Conservation (phyloP, 176 grass and related monocot species). For the Saccharum spontaneum region DNA sequence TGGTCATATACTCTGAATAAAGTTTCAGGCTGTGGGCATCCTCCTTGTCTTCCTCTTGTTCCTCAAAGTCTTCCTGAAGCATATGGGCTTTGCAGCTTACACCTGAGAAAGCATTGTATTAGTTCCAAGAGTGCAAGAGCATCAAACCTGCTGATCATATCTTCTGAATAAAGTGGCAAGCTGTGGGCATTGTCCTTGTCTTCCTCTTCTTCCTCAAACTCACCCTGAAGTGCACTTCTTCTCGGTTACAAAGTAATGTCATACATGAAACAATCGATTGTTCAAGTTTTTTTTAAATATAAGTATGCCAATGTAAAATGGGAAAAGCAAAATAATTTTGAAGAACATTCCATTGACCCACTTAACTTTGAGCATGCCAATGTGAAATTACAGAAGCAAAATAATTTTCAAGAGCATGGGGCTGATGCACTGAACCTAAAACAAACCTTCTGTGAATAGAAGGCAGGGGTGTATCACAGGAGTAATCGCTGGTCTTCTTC, state of each 20-base stretch:
- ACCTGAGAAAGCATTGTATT: too few relatives aligned
- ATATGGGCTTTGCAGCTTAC: too few relatives aligned
- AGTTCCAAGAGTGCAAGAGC: too few relatives aligned
- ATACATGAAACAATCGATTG: background rate
- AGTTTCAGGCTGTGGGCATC: too few relatives aligned
- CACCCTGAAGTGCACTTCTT: conserved; percentile 88
- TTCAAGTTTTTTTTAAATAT: background rate
- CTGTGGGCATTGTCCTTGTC: conserved; percentile 40
- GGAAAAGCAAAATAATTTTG: background rate
- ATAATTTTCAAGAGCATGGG: too few relatives aligned
- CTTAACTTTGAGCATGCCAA: too few relatives aligned
- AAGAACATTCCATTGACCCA: too few relatives aligned
- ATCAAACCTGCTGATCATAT: too few relatives aligned
- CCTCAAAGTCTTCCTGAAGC: conserved; percentile 95
- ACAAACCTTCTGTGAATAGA: conserved; percentile 80
- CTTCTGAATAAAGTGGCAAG: too few relatives aligned
- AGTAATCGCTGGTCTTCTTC: conserved; percentile 43
- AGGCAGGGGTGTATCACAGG: conserved; percentile 76
- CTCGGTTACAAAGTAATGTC: conserved; percentile 53
- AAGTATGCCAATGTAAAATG: background rate
- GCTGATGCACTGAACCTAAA: background rate
- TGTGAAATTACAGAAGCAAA: too few relatives aligned
- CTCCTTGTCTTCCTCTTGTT: conserved; percentile 88
- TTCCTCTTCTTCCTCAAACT: conserved; percentile 99
- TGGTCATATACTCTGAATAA: too few relatives aligned